A percentile compares a stretch with the other conserved stretches of the same genome.
Conservation (phyloP, 2,329 filamentous ascomycete genomes). For the Phialophora macrospora region DNA sequence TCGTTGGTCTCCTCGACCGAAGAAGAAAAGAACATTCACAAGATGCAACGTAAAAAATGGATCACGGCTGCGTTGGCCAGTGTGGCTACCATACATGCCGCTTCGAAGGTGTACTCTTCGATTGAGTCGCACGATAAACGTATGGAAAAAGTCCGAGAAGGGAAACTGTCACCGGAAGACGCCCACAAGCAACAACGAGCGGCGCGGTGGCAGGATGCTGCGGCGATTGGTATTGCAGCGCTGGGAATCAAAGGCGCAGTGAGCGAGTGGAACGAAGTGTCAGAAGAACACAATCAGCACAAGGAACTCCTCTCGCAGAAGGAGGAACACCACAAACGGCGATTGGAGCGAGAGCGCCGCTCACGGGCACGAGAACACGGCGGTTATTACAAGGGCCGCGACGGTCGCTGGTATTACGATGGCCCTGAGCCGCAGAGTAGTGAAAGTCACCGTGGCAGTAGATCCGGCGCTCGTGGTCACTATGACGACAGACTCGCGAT, state of each 20-base stretch:
- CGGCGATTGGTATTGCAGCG: constrained; percentile 69
- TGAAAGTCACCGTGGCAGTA: constrained; percentile 26
- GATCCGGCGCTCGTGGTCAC: constrained; percentile 12
- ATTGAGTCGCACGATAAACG: constrained; percentile 68
- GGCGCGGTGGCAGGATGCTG: constrained; percentile 66
- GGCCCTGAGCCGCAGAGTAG: constrained; percentile 34
- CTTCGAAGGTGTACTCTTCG: constrained; percentile 66
- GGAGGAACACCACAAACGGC: constrained; percentile 42
- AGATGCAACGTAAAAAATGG: constrained; percentile 70
- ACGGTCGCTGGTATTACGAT: constrained; percentile 39
- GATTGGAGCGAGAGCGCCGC: constrained; percentile 35
- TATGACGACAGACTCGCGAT: constrained; percentile 29
- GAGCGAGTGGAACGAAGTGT: constrained; percentile 70
- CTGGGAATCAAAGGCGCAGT: constrained; percentile 70
- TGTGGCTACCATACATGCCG: constrained; percentile 71
- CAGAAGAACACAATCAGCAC: constrained; percentile 64
- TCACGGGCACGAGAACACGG: constrained; percentile 31
- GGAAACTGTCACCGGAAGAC: constrained; percentile 66
- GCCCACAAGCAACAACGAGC: constrained; percentile 67
- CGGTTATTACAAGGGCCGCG: constrained; percentile 39
- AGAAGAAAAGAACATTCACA: constrained; percentile 66
- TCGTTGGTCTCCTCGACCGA: constrained; percentile 62
- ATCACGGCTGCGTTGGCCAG: constrained; percentile 69
- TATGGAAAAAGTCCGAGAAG: constrained; percentile 63
- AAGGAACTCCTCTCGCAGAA: constrained; percentile 59